Evolutionary conservation across 768 basidiomycete species (phyloP), one percentile per base, ranked within the genome.

Genomic region (Trametes punicea): DNA sequence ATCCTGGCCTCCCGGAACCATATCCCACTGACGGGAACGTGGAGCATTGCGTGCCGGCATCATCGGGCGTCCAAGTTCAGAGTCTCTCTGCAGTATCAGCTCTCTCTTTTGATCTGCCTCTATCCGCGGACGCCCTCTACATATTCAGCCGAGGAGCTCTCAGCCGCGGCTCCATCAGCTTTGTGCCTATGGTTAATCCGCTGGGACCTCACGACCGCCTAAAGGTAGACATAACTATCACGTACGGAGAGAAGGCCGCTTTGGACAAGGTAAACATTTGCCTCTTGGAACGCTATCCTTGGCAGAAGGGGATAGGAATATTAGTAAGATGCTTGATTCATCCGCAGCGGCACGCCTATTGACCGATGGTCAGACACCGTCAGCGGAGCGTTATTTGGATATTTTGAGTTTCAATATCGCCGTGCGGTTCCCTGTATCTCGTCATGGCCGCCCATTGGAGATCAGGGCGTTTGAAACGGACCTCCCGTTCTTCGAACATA

Each of bases 251-350:
- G 4, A 20, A 4, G 1, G 13, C 26, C 16, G 38, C 39, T 2
- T 51, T 62, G 16, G 23, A 61, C 15, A 21, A 15, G 10, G 50
- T 62, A 30, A 57, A 47, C 25, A 40, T 66, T 0, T 68, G 67
- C 46, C 15, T 40, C 11, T 31, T 68, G 2, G 57, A 65, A 48
- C 62, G 65, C 20, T 33, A 30, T 1, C 30, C 36, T 7, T 44
- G 49, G 3, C 38, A 64, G n/a, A 46, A 10, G 26, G 60, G 63
- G 11, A 51, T 64, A 6, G 57, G 38, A 0, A 40, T 64, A 18
- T 26, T 61, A 26, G 63, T 64, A 45, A 38, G 56, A 39, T 6
- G 7, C 1, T 13, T 23, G 25, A 9, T 7, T 25, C 2, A 8
- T 23, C 16, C 8, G 20, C 7, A 7, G 25, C 23, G 23, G 8